These are phyloP conservation scores for Euphorbia celastroides DNA, from an alignment of 441 rosid species.

Conservation along the genomic window DNA sequence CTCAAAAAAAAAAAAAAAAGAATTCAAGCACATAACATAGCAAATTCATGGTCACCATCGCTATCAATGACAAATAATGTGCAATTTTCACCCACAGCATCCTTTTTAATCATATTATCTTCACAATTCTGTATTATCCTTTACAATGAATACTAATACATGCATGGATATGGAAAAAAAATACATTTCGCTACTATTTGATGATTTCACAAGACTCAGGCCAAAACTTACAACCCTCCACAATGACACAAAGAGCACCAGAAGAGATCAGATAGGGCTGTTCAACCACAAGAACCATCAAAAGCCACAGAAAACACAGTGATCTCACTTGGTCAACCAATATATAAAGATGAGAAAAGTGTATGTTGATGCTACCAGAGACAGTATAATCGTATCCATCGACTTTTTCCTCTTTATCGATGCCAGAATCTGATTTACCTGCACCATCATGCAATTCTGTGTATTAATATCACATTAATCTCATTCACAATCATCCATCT, in stretches of 20 bases:
- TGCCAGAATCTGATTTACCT: constrained; percentile 77
- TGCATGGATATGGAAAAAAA: constrained; percentile 17
- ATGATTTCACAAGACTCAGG: constrained; percentile 12
- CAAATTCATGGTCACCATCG: background rate
- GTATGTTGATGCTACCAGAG: constrained; percentile 94
- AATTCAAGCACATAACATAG: no score
- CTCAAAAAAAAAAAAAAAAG: background rate
- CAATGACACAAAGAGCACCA: constrained; percentile 11
- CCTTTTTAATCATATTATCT: constrained; percentile 14
- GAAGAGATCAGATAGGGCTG: constrained; percentile 2
- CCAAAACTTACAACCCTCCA: constrained; percentile 18
- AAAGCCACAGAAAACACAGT: constrained; percentile 10
- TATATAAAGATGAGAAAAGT: constrained; percentile 84
- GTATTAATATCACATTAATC: background rate
- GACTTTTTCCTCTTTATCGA: constrained; percentile 95
- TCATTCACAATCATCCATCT: no score
- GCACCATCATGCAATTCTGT: constrained; percentile 25
- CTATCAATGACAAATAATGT: background rate
- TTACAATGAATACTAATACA: constrained; percentile 12
- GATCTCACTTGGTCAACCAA: constrained; percentile 79
- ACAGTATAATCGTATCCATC: constrained; percentile 83
- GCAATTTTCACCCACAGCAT: background rate
- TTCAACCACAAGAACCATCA: constrained; percentile 14
- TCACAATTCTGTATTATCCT: constrained; percentile 13
- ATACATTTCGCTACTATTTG: constrained; percentile 12